A percentile compares a stretch with the other conserved stretches of the same genome.
Conservation (phyloP, 768 basidiomycete species). For the Mycena floridula region DNA sequence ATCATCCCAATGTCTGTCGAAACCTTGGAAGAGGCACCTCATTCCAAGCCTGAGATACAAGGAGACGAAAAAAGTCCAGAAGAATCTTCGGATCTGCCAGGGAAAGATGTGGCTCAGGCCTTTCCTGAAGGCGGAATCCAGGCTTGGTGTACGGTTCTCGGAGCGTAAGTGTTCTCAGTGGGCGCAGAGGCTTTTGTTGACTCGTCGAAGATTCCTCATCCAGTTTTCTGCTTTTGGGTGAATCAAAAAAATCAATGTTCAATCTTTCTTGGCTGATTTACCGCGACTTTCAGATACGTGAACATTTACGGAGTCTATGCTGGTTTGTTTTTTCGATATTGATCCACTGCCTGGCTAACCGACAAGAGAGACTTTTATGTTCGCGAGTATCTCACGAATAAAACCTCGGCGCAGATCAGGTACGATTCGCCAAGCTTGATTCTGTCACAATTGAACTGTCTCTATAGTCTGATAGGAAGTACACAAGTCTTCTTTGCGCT, state of each 20-base stretch:
- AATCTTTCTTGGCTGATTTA: not conserved
- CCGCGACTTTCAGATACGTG: not conserved
- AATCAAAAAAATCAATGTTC: slow-evolving; percentile 7
- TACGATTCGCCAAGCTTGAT: not conserved
- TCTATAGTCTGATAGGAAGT: slow-evolving; percentile 26
- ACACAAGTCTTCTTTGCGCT: slow-evolving; percentile 26
- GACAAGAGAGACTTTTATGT: not conserved
- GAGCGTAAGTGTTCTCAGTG: slow-evolving; percentile 28
- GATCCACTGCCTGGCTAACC: not conserved
- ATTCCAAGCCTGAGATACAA: too few species aligned
- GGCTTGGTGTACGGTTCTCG: slow-evolving; percentile 37
- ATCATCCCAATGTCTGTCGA: too few species aligned
- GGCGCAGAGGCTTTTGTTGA: not conserved
- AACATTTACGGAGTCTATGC: slow-evolving; percentile 8
- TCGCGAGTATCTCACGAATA: not conserved
- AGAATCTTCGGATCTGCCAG: too few species aligned
- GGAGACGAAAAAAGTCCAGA: too few species aligned
- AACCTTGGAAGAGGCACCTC: too few species aligned
- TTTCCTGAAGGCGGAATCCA: slow-evolving; percentile 33
- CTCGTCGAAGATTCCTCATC: not conserved
- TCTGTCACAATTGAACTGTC: not conserved
- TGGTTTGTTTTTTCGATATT: not conserved
- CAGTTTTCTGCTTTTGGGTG: slow-evolving; percentile 17
- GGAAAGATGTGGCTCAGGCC: not conserved
- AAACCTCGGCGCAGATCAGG: not conserved